Base-by-base conservation (phyloP, 1,284 basidiomycete species). In the Moniliophthora roreri region DNA sequence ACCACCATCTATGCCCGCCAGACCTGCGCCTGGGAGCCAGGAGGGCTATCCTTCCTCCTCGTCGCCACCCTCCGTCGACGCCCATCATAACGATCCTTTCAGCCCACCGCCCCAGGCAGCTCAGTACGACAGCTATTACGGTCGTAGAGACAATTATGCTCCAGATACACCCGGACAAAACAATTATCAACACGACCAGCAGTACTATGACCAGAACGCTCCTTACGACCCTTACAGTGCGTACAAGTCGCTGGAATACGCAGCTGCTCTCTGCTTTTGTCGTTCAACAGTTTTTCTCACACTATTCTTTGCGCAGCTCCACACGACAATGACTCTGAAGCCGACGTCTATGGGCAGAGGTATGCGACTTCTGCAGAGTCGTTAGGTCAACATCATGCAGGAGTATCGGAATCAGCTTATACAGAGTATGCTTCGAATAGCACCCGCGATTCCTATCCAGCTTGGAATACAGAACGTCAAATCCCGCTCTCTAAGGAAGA, bases 401-500 rank as follows among this genome's bases (percentile, higher is more conserved):
- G 82, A 37, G 71, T 81, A 65, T 80, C 76, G n/a, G 72, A 79
- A 34, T 81, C 83, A 1, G 85, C 88, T 41, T 78, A 81, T 16
- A 82, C 84, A 0, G 82, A 82, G 58, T 68, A 75, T 55, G 84
- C 91, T 62, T 79, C 80, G 4, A 69, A 75, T 21, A 78, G 79
- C 48, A 73, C 72, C 6, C 81, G 81, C 44, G 93, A 96, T 62
- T 83, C 91, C 16, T 95, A 96, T 62, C 94, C 96, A 0, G 93
- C 95, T 0, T 98, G 97, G 96, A 87, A 87, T 15, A 74, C 87
- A 39, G 95, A 98, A 56, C 87, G 92, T 49, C 87, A 94, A 63
- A 97, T 98, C 57, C 96, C 96, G 11, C 78, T 99, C 10, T 95
- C 94, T 32, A 98, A 98, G 76, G 96, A 99, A 68, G 97, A 99